Evolutionary conservation across 495 filamentous ascomycete genomes (phyloP).

Genomic region (Talaromyces adpressus): DNA sequence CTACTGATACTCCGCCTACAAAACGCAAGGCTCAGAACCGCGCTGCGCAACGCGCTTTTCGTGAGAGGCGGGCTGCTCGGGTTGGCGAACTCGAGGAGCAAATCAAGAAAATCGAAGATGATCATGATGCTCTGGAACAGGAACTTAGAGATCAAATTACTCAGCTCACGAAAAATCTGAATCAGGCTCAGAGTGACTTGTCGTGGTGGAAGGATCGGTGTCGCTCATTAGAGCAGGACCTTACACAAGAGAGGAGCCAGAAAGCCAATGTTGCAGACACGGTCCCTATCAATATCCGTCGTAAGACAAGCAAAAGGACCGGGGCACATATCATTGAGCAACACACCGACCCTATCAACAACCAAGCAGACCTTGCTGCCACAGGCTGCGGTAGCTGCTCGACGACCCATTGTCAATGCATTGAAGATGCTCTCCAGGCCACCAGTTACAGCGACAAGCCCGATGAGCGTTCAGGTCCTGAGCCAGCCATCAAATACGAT

Average conservation of each 20-base stretch:
- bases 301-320: neutral
- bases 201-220: conserved; percentile 44
- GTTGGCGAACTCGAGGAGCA: conserved; percentile 84
- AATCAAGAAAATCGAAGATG: conserved; percentile 57
- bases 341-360: neutral
- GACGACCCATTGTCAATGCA: conserved; percentile 56
- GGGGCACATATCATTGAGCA: neutral
- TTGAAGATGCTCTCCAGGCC: conserved; percentile 54
- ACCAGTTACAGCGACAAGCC: conserved; percentile 4
- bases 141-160: conserved; percentile 39
- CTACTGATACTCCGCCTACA: conserved; percentile 83
- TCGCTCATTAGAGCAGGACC: conserved; percentile 38
- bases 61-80: conserved; percentile 77
- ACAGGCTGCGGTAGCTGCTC: conserved; percentile 59
- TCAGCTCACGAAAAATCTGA: conserved; percentile 43
- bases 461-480: conserved; percentile 19
- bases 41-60: conserved; percentile 84
- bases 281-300: conserved; percentile 17
- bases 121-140: conserved; percentile 36
- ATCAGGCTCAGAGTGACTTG: conserved; percentile 41
- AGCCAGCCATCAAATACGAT: conserved; percentile 40
- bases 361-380: neutral
- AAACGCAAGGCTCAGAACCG: conserved; percentile 92
- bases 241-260: conserved; percentile 35
- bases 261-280: conserved; percentile 32